Conservation (phyloP, 768 basidiomycete species). For the Boletellus emodensis region DNA sequence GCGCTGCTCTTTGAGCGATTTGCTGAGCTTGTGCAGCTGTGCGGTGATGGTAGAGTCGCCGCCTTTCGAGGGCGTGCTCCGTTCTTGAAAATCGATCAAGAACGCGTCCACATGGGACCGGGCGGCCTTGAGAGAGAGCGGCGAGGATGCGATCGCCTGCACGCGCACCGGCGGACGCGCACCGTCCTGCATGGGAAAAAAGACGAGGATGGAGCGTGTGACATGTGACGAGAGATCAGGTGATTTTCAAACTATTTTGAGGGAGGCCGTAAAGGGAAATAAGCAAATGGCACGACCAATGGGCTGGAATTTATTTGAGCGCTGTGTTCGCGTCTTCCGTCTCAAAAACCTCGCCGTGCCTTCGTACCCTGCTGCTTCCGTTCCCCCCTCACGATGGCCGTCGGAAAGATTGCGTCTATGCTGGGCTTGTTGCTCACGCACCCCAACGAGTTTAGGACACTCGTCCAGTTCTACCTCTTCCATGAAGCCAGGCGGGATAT, state of each 20-base stretch:
- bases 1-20: conserved; percentile 50
- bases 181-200: conserved; percentile 41
- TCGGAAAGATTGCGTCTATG: conserved; percentile 56
- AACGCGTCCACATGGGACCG: conserved; percentile 43
- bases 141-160: conserved; percentile 32
- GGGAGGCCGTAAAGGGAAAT: not conserved
- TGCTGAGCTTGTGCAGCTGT: conserved; percentile 54
- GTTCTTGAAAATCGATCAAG: conserved; percentile 45
- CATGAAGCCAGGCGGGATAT: conserved; percentile 83
- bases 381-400: conserved; percentile 24
- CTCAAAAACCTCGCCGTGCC: not conserved
- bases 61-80: conserved; percentile 45
- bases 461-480: conserved; percentile 81
- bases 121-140: conserved; percentile 39
- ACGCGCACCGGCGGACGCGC: conserved; percentile 48
- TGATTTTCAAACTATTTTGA: conserved; percentile 1
- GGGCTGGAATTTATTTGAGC: too few relatives aligned
- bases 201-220: too few relatives aligned
- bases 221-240: not conserved
- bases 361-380: not conserved
- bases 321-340: too few relatives aligned
- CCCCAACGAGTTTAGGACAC: conserved; percentile 77
- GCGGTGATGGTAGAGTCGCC: conserved; percentile 54
- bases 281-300: conserved; percentile 13
- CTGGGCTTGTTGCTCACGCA: conserved; percentile 69